Conservation (phyloP, 73 alveolate genomes). For the Tetrahymena thermophila region DNA sequence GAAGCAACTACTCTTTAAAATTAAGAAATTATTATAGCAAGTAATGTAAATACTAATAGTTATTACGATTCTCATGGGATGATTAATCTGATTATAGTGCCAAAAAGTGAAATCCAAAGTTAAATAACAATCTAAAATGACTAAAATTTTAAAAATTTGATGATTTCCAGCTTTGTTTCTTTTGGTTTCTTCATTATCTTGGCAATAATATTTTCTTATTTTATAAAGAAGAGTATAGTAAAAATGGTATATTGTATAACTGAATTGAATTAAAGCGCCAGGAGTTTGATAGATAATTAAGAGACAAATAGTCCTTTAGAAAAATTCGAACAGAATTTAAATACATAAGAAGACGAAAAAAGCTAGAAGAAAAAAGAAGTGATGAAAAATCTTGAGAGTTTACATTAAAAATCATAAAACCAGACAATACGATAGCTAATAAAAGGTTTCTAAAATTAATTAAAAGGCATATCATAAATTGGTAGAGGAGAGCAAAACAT, state of each 20-base stretch:
- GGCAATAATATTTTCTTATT: neutral
- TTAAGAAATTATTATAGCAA: neutral
- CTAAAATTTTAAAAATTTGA: neutral
- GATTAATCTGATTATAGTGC: neutral
- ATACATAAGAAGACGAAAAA: neutral
- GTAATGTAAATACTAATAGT: neutral
- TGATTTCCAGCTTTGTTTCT: neutral
- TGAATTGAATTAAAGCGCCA: neutral
- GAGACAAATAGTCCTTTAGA: neutral
- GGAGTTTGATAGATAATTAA: neutral
- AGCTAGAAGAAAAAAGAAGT: neutral
- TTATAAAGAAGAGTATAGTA: neutral
- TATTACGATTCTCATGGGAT: neutral
- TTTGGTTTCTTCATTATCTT: neutral
- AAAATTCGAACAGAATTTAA: neutral
- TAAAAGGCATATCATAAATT: neutral
- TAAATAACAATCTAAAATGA: neutral
- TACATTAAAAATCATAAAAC: neutral
- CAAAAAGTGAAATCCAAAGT: neutral
- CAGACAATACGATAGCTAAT: neutral
- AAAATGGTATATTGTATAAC: neutral
- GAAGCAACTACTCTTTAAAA: neutral
- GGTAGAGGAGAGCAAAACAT: neutral
- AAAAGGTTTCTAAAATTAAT: neutral
- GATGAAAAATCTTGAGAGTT: neutral